These are phyloP conservation scores for Yamadazyma diddensiae DNA, from an alignment of 1,139 yeast species.

Conservation along the genomic window DNA sequence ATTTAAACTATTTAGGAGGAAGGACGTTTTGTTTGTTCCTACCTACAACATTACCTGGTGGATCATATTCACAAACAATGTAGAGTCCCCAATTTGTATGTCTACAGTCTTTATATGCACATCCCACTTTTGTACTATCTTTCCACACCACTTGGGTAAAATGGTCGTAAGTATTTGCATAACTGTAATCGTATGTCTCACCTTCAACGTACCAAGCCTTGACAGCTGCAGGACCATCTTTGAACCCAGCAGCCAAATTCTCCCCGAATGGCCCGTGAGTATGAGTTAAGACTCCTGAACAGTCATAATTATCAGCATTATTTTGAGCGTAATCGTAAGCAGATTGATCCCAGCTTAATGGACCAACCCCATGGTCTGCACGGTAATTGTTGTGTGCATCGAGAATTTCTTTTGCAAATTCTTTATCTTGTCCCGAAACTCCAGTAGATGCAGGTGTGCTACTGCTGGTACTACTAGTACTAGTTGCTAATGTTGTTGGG, in stretches of 20 bases:
- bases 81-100: constrained; percentile 46
- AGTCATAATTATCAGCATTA: constrained; percentile 67
- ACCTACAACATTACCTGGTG: constrained; percentile 53
- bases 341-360: constrained; percentile 61
- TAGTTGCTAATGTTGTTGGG: constrained; percentile 7
- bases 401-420: constrained; percentile 17
- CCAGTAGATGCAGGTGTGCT: constrained; percentile 3
- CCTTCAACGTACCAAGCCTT: constrained; percentile 86
- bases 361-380: constrained; percentile 59
- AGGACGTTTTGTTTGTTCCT: constrained; percentile 50
- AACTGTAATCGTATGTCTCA: constrained; percentile 48
- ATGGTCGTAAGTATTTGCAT: constrained; percentile 52
- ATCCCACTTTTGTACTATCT: constrained; percentile 64
- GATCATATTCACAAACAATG: constrained; percentile 51
- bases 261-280: constrained; percentile 84
- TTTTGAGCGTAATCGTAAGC: constrained; percentile 66
- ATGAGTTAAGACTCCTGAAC: constrained; percentile 67
- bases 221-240: constrained; percentile 53
- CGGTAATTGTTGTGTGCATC: constrained; percentile 66
- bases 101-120: constrained; percentile 61
- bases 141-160: constrained; percentile 90
- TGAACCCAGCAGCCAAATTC: constrained; percentile 77
- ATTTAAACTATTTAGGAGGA: constrained; percentile 16
- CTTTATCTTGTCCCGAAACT: constrained; percentile 10
- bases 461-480: constrained; percentile 10